A percentile compares a stretch with the other conserved stretches of the same genome.
phyloP scores from a whole-genome alignment of 1,284 basidiomycete species.

The Melanopsichium pennsylvanicum region DNA sequence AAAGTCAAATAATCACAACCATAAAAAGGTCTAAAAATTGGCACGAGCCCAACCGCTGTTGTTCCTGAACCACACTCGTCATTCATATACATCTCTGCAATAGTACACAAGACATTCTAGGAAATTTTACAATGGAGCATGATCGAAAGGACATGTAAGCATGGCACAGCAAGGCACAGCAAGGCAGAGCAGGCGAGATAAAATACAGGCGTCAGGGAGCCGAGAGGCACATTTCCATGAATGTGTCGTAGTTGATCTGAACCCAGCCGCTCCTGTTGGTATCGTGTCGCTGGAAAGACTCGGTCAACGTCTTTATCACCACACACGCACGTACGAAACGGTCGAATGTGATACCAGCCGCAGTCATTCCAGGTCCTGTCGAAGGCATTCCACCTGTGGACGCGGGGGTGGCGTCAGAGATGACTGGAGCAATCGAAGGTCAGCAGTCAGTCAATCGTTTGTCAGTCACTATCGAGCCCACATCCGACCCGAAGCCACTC shows the following conservation, averaged over 20 bases:
- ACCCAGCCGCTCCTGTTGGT: constrained; percentile 36
- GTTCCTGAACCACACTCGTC: too few relatives aligned
- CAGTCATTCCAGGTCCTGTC: constrained; percentile 13
- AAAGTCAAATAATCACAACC: too few relatives aligned
- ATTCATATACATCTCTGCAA: too few relatives aligned
- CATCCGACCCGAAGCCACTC: too few relatives aligned
- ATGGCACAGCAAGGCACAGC: too few relatives aligned
- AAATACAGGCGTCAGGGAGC: constrained; percentile 23
- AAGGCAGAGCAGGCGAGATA: too few relatives aligned
- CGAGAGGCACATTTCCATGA: constrained; percentile 51
- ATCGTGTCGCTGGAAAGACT: constrained; percentile 53
- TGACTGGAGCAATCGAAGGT: constrained; percentile 13
- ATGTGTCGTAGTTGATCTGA: constrained; percentile 50
- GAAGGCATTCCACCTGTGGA: constrained; percentile 37
- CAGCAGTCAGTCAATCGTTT: constrained; percentile 6
- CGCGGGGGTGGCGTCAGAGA: constrained; percentile 17
- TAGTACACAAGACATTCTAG: too few relatives aligned
- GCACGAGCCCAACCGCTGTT: too few relatives aligned
- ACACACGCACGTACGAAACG: constrained; percentile 55
- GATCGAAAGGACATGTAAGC: too few relatives aligned
- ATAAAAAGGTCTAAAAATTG: too few relatives aligned
- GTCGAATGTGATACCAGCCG: constrained; percentile 47
- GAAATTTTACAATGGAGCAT: too few relatives aligned
- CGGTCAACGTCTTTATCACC: constrained; percentile 57
- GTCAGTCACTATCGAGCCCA: constrained; percentile 10